Base-by-base conservation (phyloP, 2,329 filamentous ascomycete species). In the Beauveria australis region DNA sequence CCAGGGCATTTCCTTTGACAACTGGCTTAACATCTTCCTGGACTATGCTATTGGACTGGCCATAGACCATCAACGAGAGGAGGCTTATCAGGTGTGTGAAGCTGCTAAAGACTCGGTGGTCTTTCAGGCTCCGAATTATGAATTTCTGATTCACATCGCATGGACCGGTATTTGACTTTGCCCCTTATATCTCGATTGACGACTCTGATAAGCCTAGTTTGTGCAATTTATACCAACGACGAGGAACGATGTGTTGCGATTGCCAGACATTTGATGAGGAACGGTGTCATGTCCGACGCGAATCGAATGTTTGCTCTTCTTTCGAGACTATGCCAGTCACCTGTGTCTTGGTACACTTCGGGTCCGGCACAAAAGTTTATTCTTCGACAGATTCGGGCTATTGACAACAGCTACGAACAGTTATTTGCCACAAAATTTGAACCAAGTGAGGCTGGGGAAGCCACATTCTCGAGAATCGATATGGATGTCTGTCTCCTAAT, bases 11-110 rank as follows among this genome's bases (percentile, higher is more conserved):
- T 78, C 86, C 0, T 96, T 97, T 69, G 80, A 87, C 61, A 82
- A 86, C 52, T 99, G 94, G 94, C 81, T 97, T 3, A 89, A 95
- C 66, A 81, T 96, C 1, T 96, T 99, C 70, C 81, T 95, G 41
- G 89, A 94, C 68, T 95, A 95, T 70, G 89, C 92, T 3, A 80
- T 97, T 53, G 80, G 87, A 5, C 81, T 94, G 37, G 89, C 92
- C 8, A 82, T 85, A 47, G 76, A 80, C 22, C 86, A 86, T 40
- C 84, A 88, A 53, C 78, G 82, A 16, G 81, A 87, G 47, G 87
- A 91, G 64, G 87, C 91, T 55, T 97, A 96, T 71, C 85, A 88
- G 55, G 84, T 91, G 8, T 87, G 95, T 66, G 85, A 92, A 63
- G 85, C 89, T 6, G 91, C 90, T 1, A 81, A 87, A 53, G 87